Evolutionary conservation across 768 basidiomycete species (phyloP).

Genomic region (Thelephora aurantiotincta): DNA sequence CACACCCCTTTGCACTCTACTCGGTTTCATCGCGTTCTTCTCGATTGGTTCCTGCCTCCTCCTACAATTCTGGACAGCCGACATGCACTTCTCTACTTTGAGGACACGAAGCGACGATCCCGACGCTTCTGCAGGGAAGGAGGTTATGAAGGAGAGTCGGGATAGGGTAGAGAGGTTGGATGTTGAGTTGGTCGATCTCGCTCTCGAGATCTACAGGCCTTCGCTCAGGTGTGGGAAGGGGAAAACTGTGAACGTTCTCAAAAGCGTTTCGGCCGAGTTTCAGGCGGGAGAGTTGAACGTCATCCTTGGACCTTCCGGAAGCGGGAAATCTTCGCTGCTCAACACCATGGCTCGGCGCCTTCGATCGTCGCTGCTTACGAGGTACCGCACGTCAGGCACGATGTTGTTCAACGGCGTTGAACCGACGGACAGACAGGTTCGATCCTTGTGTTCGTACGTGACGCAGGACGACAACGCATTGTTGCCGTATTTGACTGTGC

Average conservation of each 20-base stretch:
- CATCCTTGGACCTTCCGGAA: neutral
- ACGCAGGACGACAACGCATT: conserved; percentile 6
- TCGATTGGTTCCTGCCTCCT: neutral
- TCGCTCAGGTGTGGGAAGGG: neutral
- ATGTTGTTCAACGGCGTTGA: conserved; percentile 1
- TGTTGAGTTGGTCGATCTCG: neutral
- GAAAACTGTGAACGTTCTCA: neutral
- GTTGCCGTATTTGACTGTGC: conserved; percentile 9
- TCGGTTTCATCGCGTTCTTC: neutral
- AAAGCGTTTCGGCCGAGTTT: neutral
- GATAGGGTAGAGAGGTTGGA: neutral
- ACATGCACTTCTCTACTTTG: neutral
- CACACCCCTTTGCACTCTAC: neutral
- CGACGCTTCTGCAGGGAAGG: neutral
- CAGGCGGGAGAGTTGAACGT: neutral
- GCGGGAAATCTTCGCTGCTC: neutral
- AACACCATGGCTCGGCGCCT: neutral
- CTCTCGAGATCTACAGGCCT: neutral
- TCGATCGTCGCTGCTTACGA: neutral
- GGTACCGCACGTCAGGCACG: neutral
- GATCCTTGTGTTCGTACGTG: neutral
- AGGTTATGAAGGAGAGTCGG: neutral
- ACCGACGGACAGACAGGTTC: neutral
- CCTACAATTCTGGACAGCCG: neutral
- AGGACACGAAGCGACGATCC: neutral